Conservation (phyloP, 805 yeast species). For the Metschnikowia peoriensis region DNA sequence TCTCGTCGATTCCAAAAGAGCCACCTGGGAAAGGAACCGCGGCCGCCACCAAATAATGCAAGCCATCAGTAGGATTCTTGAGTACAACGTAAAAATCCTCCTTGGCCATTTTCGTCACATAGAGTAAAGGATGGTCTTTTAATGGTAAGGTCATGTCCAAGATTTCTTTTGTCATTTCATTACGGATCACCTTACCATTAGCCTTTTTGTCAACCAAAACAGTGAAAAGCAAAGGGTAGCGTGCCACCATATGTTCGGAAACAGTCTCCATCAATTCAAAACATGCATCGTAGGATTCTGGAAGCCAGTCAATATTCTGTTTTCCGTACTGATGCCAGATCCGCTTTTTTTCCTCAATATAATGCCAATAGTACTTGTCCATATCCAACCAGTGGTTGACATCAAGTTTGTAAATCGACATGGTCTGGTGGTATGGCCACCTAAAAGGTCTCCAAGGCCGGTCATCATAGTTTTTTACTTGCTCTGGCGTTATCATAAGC, state of each 20-base stretch:
- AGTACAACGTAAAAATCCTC: slow-evolving; percentile 70
- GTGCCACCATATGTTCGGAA: slow-evolving; percentile 52
- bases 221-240: slow-evolving; percentile 65
- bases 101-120: slow-evolving; percentile 67
- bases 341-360: slow-evolving; percentile 60
- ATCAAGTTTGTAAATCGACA: slow-evolving; percentile 71
- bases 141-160: slow-evolving; percentile 60
- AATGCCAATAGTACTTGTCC: slow-evolving; percentile 72
- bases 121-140: slow-evolving; percentile 61
- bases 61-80: slow-evolving; percentile 47
- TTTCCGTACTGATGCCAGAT: slow-evolving; percentile 57
- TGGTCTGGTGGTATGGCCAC: slow-evolving; percentile 79
- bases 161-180: slow-evolving; percentile 60
- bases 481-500: slow-evolving; percentile 62
- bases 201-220: slow-evolving; percentile 34
- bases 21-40: slow-evolving; percentile 84
- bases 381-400: slow-evolving; percentile 76
- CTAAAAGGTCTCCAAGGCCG: slow-evolving; percentile 81
- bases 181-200: slow-evolving; percentile 53
- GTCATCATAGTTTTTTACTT: slow-evolving; percentile 63
- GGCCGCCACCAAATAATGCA: slow-evolving; percentile 66
- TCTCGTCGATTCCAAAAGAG: slow-evolving; percentile 58
- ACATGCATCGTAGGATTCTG: slow-evolving; percentile 61
- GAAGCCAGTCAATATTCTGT: slow-evolving; percentile 63
- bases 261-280: slow-evolving; percentile 64